Percentiles rank a stretch among this genome's conserved stretches.
Conservation (phyloP, 1,139 yeast species). For the Geotrichum fermentans region DNA sequence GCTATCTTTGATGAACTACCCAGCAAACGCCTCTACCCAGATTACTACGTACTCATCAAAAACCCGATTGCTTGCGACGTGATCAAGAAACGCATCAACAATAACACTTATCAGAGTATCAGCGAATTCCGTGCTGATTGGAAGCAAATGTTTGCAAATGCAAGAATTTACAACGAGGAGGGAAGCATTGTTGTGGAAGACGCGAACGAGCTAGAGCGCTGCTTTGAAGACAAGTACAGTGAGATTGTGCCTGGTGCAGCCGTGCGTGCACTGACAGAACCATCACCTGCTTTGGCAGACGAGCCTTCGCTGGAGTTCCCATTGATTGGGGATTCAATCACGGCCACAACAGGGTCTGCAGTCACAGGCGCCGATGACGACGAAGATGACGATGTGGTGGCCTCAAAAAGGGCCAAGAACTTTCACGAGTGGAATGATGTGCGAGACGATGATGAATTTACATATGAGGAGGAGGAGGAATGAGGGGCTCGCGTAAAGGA, state of each 20-base stretch:
- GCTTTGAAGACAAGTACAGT: slow-evolving; percentile 22
- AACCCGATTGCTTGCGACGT: slow-evolving; percentile 76
- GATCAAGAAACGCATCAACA: slow-evolving; percentile 41
- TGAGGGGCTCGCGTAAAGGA: background rate
- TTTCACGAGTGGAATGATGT: background rate
- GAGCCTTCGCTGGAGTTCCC: background rate
- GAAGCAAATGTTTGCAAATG: slow-evolving; percentile 75
- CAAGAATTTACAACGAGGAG: slow-evolving; percentile 82
- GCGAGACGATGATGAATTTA: background rate
- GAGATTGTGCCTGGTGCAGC: slow-evolving; percentile 21
- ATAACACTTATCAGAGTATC: slow-evolving; percentile 49
- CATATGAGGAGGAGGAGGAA: background rate
- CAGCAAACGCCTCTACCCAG: slow-evolving; percentile 71
- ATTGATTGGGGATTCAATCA: no score
- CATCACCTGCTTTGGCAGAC: background rate
- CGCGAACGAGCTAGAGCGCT: slow-evolving; percentile 60
- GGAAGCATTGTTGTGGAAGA: slow-evolving; percentile 80
- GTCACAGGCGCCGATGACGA: background rate
- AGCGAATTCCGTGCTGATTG: slow-evolving; percentile 67
- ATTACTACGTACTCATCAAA: slow-evolving; percentile 73
- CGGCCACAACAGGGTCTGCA: no score
- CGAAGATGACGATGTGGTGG: background rate
- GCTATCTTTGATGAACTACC: slow-evolving; percentile 68
- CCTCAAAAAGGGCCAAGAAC: background rate
- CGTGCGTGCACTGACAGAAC: slow-evolving; percentile 13